Evolutionary conservation across 495 filamentous ascomycete genomes (phyloP), one percentile per base, ranked within the genome.

Genomic region (Neohortaea acidophila): DNA sequence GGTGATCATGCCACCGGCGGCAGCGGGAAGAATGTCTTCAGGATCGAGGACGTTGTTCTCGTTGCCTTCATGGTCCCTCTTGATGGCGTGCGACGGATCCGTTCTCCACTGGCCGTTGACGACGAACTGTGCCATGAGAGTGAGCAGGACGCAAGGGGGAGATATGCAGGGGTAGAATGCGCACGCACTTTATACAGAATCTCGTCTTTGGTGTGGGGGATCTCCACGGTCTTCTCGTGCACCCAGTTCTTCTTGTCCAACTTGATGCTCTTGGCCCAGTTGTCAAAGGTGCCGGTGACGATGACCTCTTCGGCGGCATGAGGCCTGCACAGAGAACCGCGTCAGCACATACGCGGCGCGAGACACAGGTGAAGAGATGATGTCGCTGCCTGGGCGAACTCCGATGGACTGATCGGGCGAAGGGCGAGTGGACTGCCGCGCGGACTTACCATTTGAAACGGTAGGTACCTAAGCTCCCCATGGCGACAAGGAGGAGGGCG

Each of bases 261-360:
- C 63, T 76, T 73, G 51, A 82, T 73, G 33, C 70, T 83, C 66
- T 84, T 81, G 31, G 70, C 65, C 89, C 89, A 97, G 62, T 84
- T 71, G 59, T 97, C 87, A 56, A 96, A 97, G 33, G 81, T 87
- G 52, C 89, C 89, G 5, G 86, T 94, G 42, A 97, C 89, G 57
- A 79, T 85, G 47, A 97, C 89, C 55, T 93, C 84, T 44, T n/a
- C n/a, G n/a, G n/a, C n/a, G n/a, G n/a, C n/a, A n/a, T n/a, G n/a
- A n/a, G n/a, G n/a, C n/a, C n/a, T n/a, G n/a, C n/a, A n/a, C n/a
- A n/a, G n/a, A n/a, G n/a, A n/a, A n/a, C n/a, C n/a, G n/a, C n/a
- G n/a, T n/a, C n/a, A n/a, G n/a, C n/a, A n/a, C n/a, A n/a, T n/a
- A n/a, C n/a, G n/a, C n/a, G n/a, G n/a, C n/a, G n/a, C n/a, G n/a